Percentiles rank a stretch among this genome's conserved stretches.
These are phyloP conservation scores for Entelexis sorbosivorans DNA, from an alignment of 1,139 yeast species.

Conservation along the genomic window DNA sequence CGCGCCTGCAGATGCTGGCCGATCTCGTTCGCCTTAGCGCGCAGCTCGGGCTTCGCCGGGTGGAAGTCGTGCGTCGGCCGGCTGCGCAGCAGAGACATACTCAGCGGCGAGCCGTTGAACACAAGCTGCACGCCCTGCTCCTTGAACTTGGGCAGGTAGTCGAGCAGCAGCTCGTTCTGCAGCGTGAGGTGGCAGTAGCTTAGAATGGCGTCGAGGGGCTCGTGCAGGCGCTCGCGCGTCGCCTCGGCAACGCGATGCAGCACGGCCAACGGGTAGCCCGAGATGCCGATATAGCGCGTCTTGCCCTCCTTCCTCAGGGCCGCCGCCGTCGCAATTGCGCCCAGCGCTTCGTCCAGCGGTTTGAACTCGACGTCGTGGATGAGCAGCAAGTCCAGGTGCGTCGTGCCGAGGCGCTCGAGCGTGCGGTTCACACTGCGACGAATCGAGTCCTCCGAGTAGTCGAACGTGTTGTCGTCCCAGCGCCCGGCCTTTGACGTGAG, in stretches of 20 bases:
- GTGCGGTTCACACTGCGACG: slow-evolving; percentile 56
- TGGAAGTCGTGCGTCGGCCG: slow-evolving; percentile 64
- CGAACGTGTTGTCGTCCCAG: slow-evolving; percentile 54
- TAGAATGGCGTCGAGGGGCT: slow-evolving; percentile 57
- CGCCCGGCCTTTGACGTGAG: slow-evolving; percentile 87
- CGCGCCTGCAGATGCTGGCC: slow-evolving; percentile 39
- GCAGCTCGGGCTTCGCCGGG: slow-evolving; percentile 60
- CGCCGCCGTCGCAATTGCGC: slow-evolving; percentile 52
- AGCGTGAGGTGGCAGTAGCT: slow-evolving; percentile 76
- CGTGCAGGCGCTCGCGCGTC: slow-evolving; percentile 32
- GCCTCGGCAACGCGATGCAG: slow-evolving; percentile 29
- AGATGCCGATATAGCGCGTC: slow-evolving; percentile 58
- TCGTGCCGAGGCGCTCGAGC: slow-evolving; percentile 50
- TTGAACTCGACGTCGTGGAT: slow-evolving; percentile 87
- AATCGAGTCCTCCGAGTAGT: slow-evolving; percentile 54
- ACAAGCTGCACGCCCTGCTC: slow-evolving; percentile 45
- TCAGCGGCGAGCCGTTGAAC: slow-evolving; percentile 71
- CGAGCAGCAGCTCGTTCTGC: slow-evolving; percentile 54
- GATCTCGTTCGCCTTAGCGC: slow-evolving; percentile 42
- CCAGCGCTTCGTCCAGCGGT: slow-evolving; percentile 41
- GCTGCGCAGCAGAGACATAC: slow-evolving; percentile 74
- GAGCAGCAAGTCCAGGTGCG: slow-evolving; percentile 67
- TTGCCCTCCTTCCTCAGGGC: slow-evolving; percentile 53
- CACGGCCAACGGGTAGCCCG: slow-evolving; percentile 77
- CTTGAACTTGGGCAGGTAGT: slow-evolving; percentile 42